phyloP scores from a whole-genome alignment of 139 green algal species.

The Micractinium sp. region DNA sequence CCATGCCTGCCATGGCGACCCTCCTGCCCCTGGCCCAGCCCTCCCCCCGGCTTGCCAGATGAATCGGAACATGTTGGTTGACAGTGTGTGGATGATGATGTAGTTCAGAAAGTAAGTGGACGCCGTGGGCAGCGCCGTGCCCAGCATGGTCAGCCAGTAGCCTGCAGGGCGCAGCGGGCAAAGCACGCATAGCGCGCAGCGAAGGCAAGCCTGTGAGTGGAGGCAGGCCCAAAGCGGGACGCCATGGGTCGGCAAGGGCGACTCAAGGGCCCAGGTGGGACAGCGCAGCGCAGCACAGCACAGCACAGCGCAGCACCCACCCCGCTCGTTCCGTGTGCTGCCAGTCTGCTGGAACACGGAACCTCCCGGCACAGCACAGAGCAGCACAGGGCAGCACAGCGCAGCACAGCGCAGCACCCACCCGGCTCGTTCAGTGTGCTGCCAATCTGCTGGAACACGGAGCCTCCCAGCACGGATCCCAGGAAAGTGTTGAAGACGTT shows the following conservation, averaged over 20 bases:
- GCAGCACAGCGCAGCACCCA: background rate
- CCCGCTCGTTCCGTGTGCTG: background rate
- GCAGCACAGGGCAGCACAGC: background rate
- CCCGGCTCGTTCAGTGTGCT: background rate
- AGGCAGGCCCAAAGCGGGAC: no score
- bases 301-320: background rate
- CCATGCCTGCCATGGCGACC: no score
- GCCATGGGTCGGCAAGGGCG: no score
- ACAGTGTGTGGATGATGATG: conserved; percentile 21
- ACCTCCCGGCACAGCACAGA: conserved; percentile 3
- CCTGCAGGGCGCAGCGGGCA: background rate
- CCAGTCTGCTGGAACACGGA: conserved; percentile 6
- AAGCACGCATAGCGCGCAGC: no score
- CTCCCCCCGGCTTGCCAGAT: no score
- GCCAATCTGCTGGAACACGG: conserved; percentile 6
- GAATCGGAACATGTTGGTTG: conserved; percentile 27
- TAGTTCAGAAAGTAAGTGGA: conserved; percentile 27
- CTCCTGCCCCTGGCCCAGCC: no score
- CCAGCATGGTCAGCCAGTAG: conserved; percentile 19
- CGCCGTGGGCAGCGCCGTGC: background rate
- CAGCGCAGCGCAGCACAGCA: background rate
- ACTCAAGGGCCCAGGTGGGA: background rate
- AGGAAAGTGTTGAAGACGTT: conserved; percentile 24
- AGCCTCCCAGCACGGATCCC: conserved; percentile 3
- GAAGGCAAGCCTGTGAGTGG: no score